Conservation (phyloP, 208 protist species). For the Trypanosomatidae sp. region DNA sequence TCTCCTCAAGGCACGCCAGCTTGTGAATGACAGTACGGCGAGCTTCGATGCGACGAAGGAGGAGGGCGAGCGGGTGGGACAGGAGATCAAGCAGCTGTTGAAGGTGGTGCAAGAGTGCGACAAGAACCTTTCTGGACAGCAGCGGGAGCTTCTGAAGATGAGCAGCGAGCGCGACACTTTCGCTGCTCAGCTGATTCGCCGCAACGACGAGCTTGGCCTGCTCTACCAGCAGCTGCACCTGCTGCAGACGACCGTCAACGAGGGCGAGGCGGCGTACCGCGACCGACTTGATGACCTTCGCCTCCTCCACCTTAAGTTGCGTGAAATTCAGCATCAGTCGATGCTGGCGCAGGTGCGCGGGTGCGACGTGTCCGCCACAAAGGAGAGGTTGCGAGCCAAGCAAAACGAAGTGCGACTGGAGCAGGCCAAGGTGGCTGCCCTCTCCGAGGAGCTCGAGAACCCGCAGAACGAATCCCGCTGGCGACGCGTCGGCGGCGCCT, state of each 20-base stretch:
- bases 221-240: conserved; percentile 98
- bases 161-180: conserved; percentile 96
- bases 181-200: conserved; percentile 96
- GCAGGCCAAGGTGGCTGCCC: conserved; percentile 84
- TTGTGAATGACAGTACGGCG: conserved; percentile 66
- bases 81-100: conserved; percentile 95
- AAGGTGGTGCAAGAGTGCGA: conserved; percentile 95
- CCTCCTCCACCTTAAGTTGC: conserved; percentile 65
- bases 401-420: conserved; percentile 61
- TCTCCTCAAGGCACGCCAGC: conserved; percentile 68
- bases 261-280: conserved; percentile 95
- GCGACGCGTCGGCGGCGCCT: conserved; percentile 94
- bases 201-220: conserved; percentile 98
- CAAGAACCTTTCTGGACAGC: conserved; percentile 82
- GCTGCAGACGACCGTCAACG: conserved; percentile 92
- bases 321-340: conserved; percentile 91
- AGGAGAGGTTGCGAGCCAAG: conserved; percentile 44
- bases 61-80: conserved; percentile 54
- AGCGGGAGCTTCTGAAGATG: conserved; percentile 94
- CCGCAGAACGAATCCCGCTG: conserved; percentile 91
- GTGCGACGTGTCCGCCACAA: conserved; percentile 62
- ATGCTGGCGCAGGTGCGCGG: conserved; percentile 87
- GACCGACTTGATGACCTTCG: conserved; percentile 82
- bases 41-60: conserved; percentile 53
- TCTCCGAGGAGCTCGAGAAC: conserved; percentile 97